These are phyloP conservation scores for Colletotrichum zoysiae DNA, from an alignment of 2,329 filamentous ascomycete genomes.

Conservation along the genomic window DNA sequence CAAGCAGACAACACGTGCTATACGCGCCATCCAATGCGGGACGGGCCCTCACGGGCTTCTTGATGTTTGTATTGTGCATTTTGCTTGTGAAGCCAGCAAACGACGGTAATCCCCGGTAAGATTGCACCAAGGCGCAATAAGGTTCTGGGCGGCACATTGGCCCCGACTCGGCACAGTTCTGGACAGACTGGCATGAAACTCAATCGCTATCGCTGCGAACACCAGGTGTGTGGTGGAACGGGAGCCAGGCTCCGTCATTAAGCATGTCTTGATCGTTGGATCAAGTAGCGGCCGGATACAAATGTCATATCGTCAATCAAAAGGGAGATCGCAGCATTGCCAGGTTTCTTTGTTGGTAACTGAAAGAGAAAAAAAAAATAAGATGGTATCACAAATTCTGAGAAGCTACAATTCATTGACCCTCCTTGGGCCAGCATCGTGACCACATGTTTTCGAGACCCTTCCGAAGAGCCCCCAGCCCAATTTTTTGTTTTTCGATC, in stretches of 20 bases:
- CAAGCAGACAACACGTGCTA: neutral
- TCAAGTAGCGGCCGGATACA: neutral
- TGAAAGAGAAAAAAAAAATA: conserved; percentile 17
- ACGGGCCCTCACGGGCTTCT: neutral
- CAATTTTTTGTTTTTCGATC: neutral
- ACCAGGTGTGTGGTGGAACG: neutral
- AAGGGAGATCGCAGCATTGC: too few species aligned
- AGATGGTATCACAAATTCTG: conserved; percentile 32
- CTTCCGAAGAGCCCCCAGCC: conserved; percentile 1
- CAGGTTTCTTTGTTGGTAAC: conserved; percentile 7
- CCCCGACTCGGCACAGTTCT: conserved; percentile 15
- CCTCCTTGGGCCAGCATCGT: neutral
- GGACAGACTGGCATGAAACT: conserved; percentile 23
- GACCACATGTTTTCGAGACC: conserved; percentile 10
- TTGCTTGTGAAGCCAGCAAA: neutral
- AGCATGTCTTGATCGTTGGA: neutral
- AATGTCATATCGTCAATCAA: neutral
- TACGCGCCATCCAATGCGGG: conserved; percentile 14
- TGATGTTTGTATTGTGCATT: neutral
- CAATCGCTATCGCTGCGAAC: neutral
- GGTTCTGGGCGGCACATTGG: conserved; percentile 8
- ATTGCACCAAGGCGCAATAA: neutral
- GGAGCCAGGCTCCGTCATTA: neutral
- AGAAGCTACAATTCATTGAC: neutral
- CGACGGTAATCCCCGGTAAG: neutral